Base-by-base conservation (phyloP, 2,329 filamentous ascomycete species). In the Trichoderma gracile region DNA sequence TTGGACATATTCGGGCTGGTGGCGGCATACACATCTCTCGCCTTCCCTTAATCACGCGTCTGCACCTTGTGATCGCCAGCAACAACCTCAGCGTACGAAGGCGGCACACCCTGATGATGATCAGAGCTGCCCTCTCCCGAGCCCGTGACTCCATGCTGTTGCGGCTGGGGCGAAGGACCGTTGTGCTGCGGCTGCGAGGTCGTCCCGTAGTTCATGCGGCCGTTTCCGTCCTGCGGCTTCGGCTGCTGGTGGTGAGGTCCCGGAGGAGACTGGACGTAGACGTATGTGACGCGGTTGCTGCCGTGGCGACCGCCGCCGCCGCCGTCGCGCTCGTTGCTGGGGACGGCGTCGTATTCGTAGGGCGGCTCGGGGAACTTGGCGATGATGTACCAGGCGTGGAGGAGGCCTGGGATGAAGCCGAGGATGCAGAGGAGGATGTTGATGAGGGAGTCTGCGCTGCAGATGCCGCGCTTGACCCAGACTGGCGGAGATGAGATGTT, bases 371-470 rank as follows among this genome's bases (percentile, higher is more conserved):
- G 95, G 76, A 89, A 91, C 74, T 91, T 90, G 72, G 91, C 86
- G 78, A 99, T 97, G 78, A 98, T 96, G 84, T 98, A 99, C 94
- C 95, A 98, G 68, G 93, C 87, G 80, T 99, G 95, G 2, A 99
- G 81, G 56, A 98, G 89, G 67, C 94, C 94, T 21, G 94, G 94
- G 66, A 98, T 78, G 74, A 84, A 92, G 71, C 89, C 91, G 23
- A 94, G 86, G 61, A 86, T 75, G 78, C 90, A 95, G 72, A 98
- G 92, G 53, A 93, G 89, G 77, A 98, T 89, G 81, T 99, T 99
- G 82, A 99, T 96, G 72, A 98, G 73, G 9, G 91, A 94, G 80
- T 98, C 95, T 64, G 89, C 92, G 67, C 89, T 91, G 83, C 95
- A 99, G 79, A 99, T 83, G 68, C 95, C 95, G 73, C 90, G 83